A percentile compares a stretch with the other conserved stretches of the same genome.
Evolutionary conservation across 192 early-diverging fungal genomes (phyloP).

Genomic region (Chytriomyces sp.): DNA sequence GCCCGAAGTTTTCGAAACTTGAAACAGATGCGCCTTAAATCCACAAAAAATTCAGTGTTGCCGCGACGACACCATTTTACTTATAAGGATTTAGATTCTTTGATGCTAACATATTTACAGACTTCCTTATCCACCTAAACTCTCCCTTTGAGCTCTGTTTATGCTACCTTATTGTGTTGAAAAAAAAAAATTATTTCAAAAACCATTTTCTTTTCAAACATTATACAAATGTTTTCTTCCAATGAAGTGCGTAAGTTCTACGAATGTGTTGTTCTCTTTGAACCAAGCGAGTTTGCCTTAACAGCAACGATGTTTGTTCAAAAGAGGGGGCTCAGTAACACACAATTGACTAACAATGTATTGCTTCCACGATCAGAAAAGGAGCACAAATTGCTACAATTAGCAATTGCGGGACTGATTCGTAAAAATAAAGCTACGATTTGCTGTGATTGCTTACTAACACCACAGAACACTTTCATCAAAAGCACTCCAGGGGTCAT

Average conservation of each 20-base stretch:
- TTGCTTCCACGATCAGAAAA: not conserved
- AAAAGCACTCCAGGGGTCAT: slow-evolving; percentile 1
- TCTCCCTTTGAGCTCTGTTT: no score
- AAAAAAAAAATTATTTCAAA: not conserved
- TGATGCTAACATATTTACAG: no score
- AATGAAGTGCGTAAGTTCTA: not conserved
- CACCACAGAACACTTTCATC: not conserved
- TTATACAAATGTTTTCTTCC: not conserved
- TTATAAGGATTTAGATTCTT: no score
- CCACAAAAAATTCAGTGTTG: no score
- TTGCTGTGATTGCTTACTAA: not conserved
- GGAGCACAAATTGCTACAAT: not conserved
- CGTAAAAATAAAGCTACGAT: not conserved
- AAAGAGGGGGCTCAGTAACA: not conserved
- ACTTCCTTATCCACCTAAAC: no score
- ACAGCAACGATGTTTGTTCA: not conserved
- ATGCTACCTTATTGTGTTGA: no score
- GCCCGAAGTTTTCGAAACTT: no score
- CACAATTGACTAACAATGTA: not conserved
- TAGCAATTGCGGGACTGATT: not conserved
- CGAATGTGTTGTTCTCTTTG: not conserved
- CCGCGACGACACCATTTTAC: no score
- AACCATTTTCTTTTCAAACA: not conserved
- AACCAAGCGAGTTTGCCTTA: not conserved
- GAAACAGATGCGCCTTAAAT: no score